phyloP scores from a whole-genome alignment of 495 filamentous ascomycete genomes.

The Trichoderma erinaceum region DNA sequence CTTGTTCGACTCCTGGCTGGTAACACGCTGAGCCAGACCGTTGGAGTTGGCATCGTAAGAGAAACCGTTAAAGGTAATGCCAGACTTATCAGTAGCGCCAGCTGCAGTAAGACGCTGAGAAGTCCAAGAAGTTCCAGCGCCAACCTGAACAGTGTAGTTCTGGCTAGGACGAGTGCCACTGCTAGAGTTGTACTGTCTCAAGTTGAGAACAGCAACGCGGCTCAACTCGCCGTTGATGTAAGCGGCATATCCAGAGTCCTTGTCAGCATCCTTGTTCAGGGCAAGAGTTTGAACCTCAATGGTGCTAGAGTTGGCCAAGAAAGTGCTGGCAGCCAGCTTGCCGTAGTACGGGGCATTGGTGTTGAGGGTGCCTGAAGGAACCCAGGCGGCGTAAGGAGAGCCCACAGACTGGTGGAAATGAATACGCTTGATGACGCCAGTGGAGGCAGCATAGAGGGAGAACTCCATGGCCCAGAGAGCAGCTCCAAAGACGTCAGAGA shows the following conservation, averaged over 20 bases:
- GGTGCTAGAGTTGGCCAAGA: not conserved
- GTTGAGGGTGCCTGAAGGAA: not conserved
- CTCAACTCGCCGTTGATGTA: conserved; percentile 1
- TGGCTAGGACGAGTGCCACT: not conserved
- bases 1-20: not conserved
- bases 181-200: not conserved
- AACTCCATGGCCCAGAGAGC: conserved; percentile 6
- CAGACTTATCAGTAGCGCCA: not conserved
- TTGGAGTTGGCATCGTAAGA: conserved; percentile 4
- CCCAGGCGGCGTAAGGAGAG: conserved; percentile 9
- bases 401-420: conserved; percentile 10
- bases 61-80: not conserved
- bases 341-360: conserved; percentile 7
- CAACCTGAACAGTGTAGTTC: conserved; percentile 6
- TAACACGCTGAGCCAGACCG: not conserved
- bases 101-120: conserved; percentile 8
- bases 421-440: conserved; percentile 6
- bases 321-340: conserved; percentile 1
- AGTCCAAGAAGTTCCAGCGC: not conserved
- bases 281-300: not conserved
- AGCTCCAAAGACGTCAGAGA: conserved; percentile 7
- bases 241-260: conserved; percentile 3
- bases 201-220: not conserved
- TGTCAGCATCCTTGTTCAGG: not conserved
- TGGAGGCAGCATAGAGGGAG: conserved; percentile 7